Evolutionary conservation across 2,329 filamentous ascomycete genomes (phyloP).

Genomic region (Fusarium sp.): DNA sequence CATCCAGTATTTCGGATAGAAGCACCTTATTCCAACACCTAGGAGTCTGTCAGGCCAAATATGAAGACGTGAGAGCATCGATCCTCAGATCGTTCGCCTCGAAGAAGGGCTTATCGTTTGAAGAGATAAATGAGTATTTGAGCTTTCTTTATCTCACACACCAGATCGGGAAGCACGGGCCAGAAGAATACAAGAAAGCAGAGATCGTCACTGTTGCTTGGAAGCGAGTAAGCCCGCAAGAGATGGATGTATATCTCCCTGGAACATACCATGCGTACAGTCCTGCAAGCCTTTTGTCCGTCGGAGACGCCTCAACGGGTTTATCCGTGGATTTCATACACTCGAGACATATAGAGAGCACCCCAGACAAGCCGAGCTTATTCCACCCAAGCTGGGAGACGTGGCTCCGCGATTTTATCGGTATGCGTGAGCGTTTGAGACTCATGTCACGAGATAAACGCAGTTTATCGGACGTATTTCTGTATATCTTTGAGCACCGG

Average conservation of each 20-base stretch:
- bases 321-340: background rate
- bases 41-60: background rate
- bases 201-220: accelerated
- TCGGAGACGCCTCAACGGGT: accelerated
- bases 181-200: background rate
- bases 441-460: background rate
- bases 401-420: background rate
- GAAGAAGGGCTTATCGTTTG: accelerated
- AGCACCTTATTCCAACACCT: background rate
- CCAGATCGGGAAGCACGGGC: accelerated
- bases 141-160: background rate
- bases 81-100: background rate
- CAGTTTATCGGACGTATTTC: background rate
- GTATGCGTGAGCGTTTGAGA: background rate
- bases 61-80: background rate
- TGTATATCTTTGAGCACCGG: background rate
- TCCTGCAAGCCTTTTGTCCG: background rate
- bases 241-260: background rate
- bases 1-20: background rate
- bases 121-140: accelerated
- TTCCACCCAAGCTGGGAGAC: background rate
- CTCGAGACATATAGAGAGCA: accelerated
- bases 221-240: accelerated
- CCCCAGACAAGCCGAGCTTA: background rate
- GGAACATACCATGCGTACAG: accelerated